Conservation (phyloP, 257 asterid genomes). For the Solanum pennellii region DNA sequence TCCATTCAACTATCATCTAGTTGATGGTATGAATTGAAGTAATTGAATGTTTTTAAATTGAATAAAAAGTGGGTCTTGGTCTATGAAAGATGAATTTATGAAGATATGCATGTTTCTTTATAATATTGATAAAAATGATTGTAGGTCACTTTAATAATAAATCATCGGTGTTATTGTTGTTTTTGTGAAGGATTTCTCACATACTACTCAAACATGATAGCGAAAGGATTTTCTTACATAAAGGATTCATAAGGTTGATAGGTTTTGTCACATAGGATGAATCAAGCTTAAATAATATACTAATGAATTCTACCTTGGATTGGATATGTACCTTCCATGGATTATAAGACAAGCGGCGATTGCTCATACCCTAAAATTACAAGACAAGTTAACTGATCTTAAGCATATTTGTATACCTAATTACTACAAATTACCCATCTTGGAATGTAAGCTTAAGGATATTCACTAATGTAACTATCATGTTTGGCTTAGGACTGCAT, state of each 20-base stretch:
- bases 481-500: too few relatives aligned
- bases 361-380: too few relatives aligned
- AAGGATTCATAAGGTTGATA: background rate
- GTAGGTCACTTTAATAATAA: background rate
- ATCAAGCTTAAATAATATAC: background rate
- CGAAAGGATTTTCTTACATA: background rate
- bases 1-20: background rate
- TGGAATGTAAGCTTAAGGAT: too few relatives aligned
- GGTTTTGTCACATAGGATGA: background rate
- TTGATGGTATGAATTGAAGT: background rate
- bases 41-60: too few relatives aligned
- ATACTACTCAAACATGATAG: too few relatives aligned
- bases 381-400: too few relatives aligned
- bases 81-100: background rate
- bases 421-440: too few relatives aligned
- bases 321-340: background rate
- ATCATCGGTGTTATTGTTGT: too few relatives aligned
- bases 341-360: too few relatives aligned
- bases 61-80: background rate
- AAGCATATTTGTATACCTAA: too few relatives aligned
- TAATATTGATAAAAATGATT: background rate
- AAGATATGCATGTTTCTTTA: background rate
- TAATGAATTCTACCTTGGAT: background rate
- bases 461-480: too few relatives aligned
- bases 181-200: too few relatives aligned